A percentile compares a stretch with the other conserved stretches of the same genome.
Conservation (phyloP, 768 basidiomycete genomes). For the Leccinum boreale region DNA sequence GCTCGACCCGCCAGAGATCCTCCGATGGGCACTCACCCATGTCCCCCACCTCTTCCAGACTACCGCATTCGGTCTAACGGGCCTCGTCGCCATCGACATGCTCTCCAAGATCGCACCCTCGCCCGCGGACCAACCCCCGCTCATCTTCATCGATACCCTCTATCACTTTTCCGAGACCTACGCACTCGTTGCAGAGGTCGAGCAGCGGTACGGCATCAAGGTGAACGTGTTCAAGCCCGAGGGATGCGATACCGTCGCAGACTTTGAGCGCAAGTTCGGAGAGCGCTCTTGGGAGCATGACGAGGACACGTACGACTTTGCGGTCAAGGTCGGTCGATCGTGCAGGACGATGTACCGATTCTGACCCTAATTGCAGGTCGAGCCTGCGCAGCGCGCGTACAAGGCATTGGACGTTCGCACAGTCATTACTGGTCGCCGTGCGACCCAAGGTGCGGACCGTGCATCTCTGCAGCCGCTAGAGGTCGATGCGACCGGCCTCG, state of each 20-base stretch:
- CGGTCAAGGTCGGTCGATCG: conserved; percentile 68
- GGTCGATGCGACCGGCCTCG: conserved; percentile 82
- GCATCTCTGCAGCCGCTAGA: conserved; percentile 82
- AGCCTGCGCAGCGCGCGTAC: conserved; percentile 90
- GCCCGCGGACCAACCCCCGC: conserved; percentile 55
- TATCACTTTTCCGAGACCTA: conserved; percentile 96
- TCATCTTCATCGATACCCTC: conserved; percentile 96
- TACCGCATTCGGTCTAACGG: conserved; percentile 95
- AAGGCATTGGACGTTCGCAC: conserved; percentile 71
- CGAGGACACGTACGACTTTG: conserved; percentile 86
- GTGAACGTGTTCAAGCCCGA: conserved; percentile 80
- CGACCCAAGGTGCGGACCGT: conserved; percentile 89
- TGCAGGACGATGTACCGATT: not conserved
- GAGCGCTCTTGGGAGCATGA: conserved; percentile 83
- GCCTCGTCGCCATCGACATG: conserved; percentile 93
- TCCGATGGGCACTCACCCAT: conserved; percentile 79
- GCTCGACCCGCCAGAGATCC: conserved; percentile 79
- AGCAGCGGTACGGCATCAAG: conserved; percentile 63
- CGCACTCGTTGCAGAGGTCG: conserved; percentile 80
- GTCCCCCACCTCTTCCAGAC: conserved; percentile 87
- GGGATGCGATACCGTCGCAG: conserved; percentile 58
- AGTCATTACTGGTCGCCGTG: conserved; percentile 93
- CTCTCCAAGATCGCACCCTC: conserved; percentile 71
- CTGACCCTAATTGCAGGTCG: conserved; percentile 54
- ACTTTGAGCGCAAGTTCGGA: conserved; percentile 81